These are phyloP conservation scores for Pyrenophora graminea DNA, from an alignment of 2,329 filamentous ascomycete genomes.

Conservation along the genomic window DNA sequence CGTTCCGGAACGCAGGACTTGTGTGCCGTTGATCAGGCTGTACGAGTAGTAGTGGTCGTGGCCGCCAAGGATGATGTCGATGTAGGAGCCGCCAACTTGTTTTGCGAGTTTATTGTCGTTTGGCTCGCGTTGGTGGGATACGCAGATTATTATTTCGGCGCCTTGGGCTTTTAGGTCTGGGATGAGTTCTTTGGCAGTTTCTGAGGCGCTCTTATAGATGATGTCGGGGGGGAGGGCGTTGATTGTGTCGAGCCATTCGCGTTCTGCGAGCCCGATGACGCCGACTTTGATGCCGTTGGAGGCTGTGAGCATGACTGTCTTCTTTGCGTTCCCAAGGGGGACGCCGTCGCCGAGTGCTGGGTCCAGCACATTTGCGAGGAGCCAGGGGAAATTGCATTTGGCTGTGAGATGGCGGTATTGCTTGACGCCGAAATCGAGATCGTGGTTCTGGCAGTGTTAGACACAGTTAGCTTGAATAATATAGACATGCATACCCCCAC, in stretches of 20 bases:
- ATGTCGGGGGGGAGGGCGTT: constrained; percentile 82
- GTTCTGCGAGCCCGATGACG: constrained; percentile 81
- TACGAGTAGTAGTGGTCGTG: constrained; percentile 91
- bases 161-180: constrained; percentile 74
- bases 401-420: constrained; percentile 75
- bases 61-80: constrained; percentile 85
- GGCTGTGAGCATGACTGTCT: constrained; percentile 75
- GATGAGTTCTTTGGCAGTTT: constrained; percentile 75
- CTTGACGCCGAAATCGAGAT: constrained; percentile 85
- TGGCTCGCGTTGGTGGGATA: constrained; percentile 85
- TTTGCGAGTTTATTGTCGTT: constrained; percentile 86
- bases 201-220: constrained; percentile 77
- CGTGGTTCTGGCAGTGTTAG: constrained; percentile 69
- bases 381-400: constrained; percentile 85
- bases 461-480: not conserved
- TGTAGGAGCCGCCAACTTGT: constrained; percentile 68
- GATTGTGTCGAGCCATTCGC: constrained; percentile 88
- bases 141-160: constrained; percentile 78
- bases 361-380: constrained; percentile 86
- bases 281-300: constrained; percentile 87
- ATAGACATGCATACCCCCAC: constrained; percentile 66
- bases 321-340: constrained; percentile 74
- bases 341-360: constrained; percentile 75
- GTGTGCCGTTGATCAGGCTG: constrained; percentile 74
- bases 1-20: constrained; percentile 83